Conservation (phyloP, 2,329 filamentous ascomycete genomes). For the Blastomyces silverae region DNA sequence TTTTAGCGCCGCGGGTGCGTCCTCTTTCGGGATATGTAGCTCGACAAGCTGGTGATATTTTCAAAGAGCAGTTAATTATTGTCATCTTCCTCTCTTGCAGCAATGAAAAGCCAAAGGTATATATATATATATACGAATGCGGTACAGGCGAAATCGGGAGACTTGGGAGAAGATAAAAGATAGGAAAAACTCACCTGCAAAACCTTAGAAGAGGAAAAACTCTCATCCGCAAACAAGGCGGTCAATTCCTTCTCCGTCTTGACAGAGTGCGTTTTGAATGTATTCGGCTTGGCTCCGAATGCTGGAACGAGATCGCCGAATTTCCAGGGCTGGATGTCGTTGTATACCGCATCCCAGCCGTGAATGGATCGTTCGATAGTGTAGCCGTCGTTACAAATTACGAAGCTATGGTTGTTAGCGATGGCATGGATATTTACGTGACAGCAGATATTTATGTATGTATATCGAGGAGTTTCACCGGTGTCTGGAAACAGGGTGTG, state of each 20-base stretch:
- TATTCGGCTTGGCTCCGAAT: constrained; percentile 56
- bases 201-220: constrained; percentile 51
- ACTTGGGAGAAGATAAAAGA: not conserved
- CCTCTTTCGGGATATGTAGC: constrained; percentile 67
- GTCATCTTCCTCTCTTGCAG: not conserved
- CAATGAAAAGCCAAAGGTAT: not conserved
- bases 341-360: constrained; percentile 68
- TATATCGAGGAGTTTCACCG: not conserved
- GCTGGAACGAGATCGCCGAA: constrained; percentile 60
- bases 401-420: constrained; percentile 43
- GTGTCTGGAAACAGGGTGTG: not conserved
- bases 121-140: not conserved
- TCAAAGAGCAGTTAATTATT: constrained; percentile 19
- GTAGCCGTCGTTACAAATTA: constrained; percentile 77
- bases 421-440: not conserved
- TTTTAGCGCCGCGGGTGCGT: constrained; percentile 63
- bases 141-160: not conserved
- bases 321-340: constrained; percentile 68
- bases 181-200: constrained; percentile 31
- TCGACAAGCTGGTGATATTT: constrained; percentile 64
- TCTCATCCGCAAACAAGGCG: constrained; percentile 53
- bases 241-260: constrained; percentile 62
- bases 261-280: constrained; percentile 55
- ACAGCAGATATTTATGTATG: not conserved
- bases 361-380: constrained; percentile 82